Conservation (phyloP, 441 rosid genomes). For the Adansonia madagascariensis region DNA sequence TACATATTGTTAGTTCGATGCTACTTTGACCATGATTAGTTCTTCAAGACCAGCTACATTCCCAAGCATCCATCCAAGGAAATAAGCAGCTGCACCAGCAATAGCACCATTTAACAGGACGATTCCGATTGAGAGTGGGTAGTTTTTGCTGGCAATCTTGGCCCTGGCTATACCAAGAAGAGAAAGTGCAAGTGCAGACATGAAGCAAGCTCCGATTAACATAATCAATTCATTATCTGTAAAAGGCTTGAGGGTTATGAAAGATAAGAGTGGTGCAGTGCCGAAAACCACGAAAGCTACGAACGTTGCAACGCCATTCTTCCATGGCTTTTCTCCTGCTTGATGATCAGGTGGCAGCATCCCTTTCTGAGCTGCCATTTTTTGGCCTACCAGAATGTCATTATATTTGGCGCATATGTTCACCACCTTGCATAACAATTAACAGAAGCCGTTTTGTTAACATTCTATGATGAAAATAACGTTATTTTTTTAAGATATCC, state of each 20-base stretch:
- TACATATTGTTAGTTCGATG: background rate
- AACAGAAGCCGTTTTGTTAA: background rate
- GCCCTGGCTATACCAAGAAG: constrained; percentile 47
- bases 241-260: constrained; percentile 45
- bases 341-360: constrained; percentile 20
- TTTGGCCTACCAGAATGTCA: constrained; percentile 40
- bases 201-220: constrained; percentile 43
- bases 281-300: constrained; percentile 44
- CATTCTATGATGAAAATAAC: background rate
- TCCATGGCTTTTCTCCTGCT: constrained; percentile 39
- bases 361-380: constrained; percentile 36
- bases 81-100: constrained; percentile 45
- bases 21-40: background rate
- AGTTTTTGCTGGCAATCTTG: constrained; percentile 37
- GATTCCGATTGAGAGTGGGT: constrained; percentile 24
- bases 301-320: constrained; percentile 41
- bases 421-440: constrained; percentile 35
- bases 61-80: constrained; percentile 40
- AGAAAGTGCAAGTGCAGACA: constrained; percentile 42
- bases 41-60: constrained; percentile 35
- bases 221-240: constrained; percentile 33
- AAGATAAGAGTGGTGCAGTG: constrained; percentile 45
- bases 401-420: constrained; percentile 39
- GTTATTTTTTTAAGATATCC: too few species aligned
- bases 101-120: constrained; percentile 37